Evolutionary conservation across 75 land plant species (phyloP).

Genomic region (Selaginella moellendorffii): DNA sequence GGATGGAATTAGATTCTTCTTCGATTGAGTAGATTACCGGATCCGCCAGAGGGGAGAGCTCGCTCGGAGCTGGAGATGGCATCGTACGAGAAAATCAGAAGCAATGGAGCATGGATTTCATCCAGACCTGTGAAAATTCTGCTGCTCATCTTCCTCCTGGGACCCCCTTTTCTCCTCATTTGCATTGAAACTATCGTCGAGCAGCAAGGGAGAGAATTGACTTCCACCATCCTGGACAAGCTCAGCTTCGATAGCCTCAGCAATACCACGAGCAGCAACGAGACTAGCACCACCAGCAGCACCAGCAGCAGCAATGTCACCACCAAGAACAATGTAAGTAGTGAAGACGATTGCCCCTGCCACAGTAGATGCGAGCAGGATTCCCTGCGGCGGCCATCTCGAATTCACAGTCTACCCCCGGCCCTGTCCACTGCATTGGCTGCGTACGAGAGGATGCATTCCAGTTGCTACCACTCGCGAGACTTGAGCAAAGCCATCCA

Average conservation of each 20-base stretch:
- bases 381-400: conserved; percentile 4
- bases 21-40: no score
- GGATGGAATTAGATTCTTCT: background rate
- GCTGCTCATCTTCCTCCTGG: background rate
- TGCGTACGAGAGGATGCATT: conserved; percentile 15
- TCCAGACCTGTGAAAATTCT: background rate
- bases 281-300: no score
- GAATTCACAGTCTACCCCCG: background rate
- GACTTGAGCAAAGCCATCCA: conserved; percentile 1
- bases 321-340: conserved; percentile 1
- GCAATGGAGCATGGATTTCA: background rate
- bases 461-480: conserved; percentile 11
- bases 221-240: background rate
- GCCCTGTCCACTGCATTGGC: conserved; percentile 1
- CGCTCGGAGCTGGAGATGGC: background rate
- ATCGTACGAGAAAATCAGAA: background rate
- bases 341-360: conserved; percentile 13
- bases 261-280: no score
- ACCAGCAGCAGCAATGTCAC: no score
- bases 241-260: no score
- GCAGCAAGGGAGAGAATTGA: background rate
- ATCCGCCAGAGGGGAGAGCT: no score
- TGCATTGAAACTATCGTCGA: background rate
- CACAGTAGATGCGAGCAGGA: conserved; percentile 18
- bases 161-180: background rate